Base-by-base conservation (phyloP, 1,284 basidiomycete genomes). In the Apiotrichum brassicae region DNA sequence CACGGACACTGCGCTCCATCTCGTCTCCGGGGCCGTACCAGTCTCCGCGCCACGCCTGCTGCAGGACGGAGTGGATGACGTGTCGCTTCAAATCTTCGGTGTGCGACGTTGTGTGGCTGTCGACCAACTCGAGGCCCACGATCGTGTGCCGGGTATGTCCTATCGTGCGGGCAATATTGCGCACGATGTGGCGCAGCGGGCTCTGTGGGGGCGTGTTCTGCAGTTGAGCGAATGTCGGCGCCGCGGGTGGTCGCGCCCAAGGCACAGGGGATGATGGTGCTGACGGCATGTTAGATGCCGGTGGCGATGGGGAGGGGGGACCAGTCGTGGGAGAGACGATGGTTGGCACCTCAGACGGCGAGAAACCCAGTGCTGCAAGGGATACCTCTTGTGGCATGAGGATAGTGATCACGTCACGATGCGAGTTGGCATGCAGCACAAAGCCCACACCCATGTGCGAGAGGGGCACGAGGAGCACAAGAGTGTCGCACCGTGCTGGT, bases 11-110 rank as follows among this genome's bases (percentile, higher is more conserved):
- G 12, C 40, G 40, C 26, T 42, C 40, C 40, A 42, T 42, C 25
- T 42, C 40, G 40, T 42, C 40, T 6, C 18, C 40, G 18, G 40
- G 40, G 11, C 40, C 40, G 18, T 42, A 42, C 40, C 40, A 42
- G 40, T 42, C 40, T 9, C 40, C 40, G n/a, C 26, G 16, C 40
- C 40, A 42, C 19, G 40, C 40, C 26, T 42, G 26, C 3, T 30
- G 26, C 4, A 28, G 18, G 8, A 42, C 40, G 5, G 26, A n/a
- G 9, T 22, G 40, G 8, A 42, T 11, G 16, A 42, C 24, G 26
- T 32, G 25, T 7, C 40, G 40, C 18, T 42, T n/a, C 4, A 42
- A 9, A 4, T 22, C 20, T 14, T n/a, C 39, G 16, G 25, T 14
- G 13, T 16, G 39, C 22, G 24, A 24, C 11, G 22, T n/a, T 13